phyloP scores from a whole-genome alignment of 2,329 filamentous ascomycete genomes.

The Passalora sequoiae region DNA sequence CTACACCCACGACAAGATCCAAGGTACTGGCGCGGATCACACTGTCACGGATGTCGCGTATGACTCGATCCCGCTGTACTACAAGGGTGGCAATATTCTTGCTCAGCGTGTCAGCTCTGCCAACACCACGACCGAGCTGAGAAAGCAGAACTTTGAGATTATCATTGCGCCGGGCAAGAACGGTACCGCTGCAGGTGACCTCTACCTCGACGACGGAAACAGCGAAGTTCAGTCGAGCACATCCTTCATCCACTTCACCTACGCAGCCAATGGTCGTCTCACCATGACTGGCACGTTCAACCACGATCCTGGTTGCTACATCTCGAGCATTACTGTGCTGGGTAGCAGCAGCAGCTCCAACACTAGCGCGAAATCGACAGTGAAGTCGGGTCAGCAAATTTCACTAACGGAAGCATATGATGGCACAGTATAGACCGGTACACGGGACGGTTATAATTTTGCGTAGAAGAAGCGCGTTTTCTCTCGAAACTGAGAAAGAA shows the following conservation, averaged over 20 bases:
- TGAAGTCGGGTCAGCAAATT: slow-evolving; percentile 6
- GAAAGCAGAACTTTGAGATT: slow-evolving; percentile 64
- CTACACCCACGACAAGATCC: slow-evolving; percentile 47
- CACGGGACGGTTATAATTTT: slow-evolving; percentile 2
- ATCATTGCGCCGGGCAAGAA: slow-evolving; percentile 60
- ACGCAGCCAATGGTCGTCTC: slow-evolving; percentile 27
- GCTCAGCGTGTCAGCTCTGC: slow-evolving; percentile 53
- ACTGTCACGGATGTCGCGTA: slow-evolving; percentile 44
- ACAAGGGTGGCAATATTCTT: slow-evolving; percentile 61
- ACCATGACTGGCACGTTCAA: slow-evolving; percentile 17
- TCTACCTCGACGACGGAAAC: slow-evolving; percentile 76
- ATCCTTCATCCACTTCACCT: slow-evolving; percentile 58
- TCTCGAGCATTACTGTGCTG: slow-evolving; percentile 51
- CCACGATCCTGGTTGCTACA: slow-evolving; percentile 43
- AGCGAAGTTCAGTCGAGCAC: slow-evolving; percentile 54
- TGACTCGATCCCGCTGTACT: slow-evolving; percentile 60
- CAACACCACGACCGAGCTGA: slow-evolving; percentile 59
- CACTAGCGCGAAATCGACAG: neutral
- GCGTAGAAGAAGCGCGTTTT: too few relatives aligned
- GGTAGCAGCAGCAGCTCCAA: slow-evolving; percentile 25
- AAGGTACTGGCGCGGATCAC: slow-evolving; percentile 43
- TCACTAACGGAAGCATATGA: slow-evolving; percentile 8
- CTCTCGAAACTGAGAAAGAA: too few relatives aligned
- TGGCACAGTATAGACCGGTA: slow-evolving; percentile 1
- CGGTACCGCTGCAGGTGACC: slow-evolving; percentile 59